Conservation (phyloP, 1,139 yeast genomes). For the Hansenula anomala region DNA sequence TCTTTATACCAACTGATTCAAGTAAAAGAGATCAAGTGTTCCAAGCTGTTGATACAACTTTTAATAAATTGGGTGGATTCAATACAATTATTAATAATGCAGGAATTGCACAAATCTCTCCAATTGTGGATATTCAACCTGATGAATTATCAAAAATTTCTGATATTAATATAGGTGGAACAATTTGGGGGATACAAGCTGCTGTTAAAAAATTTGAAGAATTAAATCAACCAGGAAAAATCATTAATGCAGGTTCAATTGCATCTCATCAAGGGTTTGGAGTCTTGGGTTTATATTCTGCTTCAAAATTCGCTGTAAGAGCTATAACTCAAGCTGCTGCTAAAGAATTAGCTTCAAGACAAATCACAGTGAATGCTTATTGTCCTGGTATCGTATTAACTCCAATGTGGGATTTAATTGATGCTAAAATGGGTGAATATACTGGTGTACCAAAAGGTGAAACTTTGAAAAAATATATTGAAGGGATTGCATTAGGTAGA, state of each 20-base stretch:
- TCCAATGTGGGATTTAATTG: slow-evolving; percentile 26
- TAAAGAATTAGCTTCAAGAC: slow-evolving; percentile 22
- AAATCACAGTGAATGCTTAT: slow-evolving; percentile 25
- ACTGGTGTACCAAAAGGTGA: slow-evolving; percentile 20
- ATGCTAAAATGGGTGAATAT: slow-evolving; percentile 17
- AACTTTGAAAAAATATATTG: slow-evolving; percentile 17
- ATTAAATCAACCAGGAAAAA: slow-evolving; percentile 23
- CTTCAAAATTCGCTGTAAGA: slow-evolving; percentile 27
- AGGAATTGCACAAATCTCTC: slow-evolving; percentile 23
- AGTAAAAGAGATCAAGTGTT: slow-evolving; percentile 20
- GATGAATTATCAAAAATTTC: slow-evolving; percentile 19
- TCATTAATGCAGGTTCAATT: slow-evolving; percentile 27
- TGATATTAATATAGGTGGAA: slow-evolving; percentile 27
- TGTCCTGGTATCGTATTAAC: slow-evolving; percentile 28
- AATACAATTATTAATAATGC: slow-evolving; percentile 30
- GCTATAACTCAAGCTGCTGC: slow-evolving; percentile 28
- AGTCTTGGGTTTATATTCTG: slow-evolving; percentile 22
- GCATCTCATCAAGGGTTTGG: slow-evolving; percentile 22
- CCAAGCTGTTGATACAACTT: slow-evolving; percentile 22
- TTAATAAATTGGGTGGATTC: slow-evolving; percentile 24
- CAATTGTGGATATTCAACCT: slow-evolving; percentile 21
- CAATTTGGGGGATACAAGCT: slow-evolving; percentile 29
- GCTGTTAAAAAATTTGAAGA: slow-evolving; percentile 25
- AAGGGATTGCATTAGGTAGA: slow-evolving; percentile 22
- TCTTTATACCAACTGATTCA: slow-evolving; percentile 24